Conservation (phyloP, 2,329 filamentous ascomycete genomes). For the Hypoxylon rubiginosum region DNA sequence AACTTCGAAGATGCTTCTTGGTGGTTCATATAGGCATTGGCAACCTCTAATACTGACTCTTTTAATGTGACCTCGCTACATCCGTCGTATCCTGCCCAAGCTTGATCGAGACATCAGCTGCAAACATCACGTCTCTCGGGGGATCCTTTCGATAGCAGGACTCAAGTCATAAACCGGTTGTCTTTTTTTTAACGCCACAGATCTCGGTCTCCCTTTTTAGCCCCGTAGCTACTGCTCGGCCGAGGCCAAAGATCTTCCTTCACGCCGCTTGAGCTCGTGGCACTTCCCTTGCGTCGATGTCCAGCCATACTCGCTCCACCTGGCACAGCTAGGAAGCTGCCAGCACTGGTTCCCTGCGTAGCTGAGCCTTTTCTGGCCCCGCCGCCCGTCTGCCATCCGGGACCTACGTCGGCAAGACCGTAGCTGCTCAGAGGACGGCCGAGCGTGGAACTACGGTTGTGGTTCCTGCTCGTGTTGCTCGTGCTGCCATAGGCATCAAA, state of each 20-base stretch:
- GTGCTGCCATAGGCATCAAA: slow-evolving; percentile 42
- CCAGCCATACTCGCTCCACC: slow-evolving; percentile 46
- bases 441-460: slow-evolving; percentile 46
- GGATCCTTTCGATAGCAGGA: not conserved
- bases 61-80: not conserved
- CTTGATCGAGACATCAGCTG: not conserved
- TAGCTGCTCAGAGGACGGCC: slow-evolving; percentile 68
- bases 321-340: slow-evolving; percentile 68
- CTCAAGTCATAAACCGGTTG: not conserved
- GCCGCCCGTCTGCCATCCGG: slow-evolving; percentile 64
- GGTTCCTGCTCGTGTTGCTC: slow-evolving; percentile 47
- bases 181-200: slow-evolving; percentile 58
- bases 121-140: not conserved
- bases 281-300: slow-evolving; percentile 42
- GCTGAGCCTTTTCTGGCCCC: slow-evolving; percentile 68
- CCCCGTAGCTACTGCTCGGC: slow-evolving; percentile 60
- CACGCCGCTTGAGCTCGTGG: slow-evolving; percentile 35
- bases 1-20: not conserved
- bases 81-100: not conserved
- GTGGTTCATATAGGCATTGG: not conserved
- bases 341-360: slow-evolving; percentile 62
- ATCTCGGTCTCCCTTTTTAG: slow-evolving; percentile 57
- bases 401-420: slow-evolving; percentile 66
- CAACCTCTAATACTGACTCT: not conserved
- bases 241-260: slow-evolving; percentile 59